Percentiles rank a stretch among this genome's conserved stretches.
These are phyloP conservation scores for Cercophora newfieldiana DNA, from an alignment of 495 filamentous ascomycete species.

Conservation along the genomic window DNA sequence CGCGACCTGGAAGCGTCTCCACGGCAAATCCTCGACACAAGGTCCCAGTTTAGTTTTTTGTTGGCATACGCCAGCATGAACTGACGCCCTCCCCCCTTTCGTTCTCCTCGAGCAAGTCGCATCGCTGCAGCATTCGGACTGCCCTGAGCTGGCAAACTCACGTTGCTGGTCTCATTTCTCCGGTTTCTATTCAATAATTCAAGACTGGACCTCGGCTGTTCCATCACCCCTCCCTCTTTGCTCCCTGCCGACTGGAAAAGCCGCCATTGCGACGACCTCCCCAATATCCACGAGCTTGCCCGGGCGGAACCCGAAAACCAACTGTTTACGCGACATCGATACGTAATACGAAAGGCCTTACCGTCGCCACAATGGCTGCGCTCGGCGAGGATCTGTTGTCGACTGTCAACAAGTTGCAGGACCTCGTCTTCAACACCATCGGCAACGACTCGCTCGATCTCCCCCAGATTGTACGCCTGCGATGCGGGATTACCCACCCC, in stretches of 20 bases:
- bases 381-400: slow-evolving; percentile 90
- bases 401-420: slow-evolving; percentile 95
- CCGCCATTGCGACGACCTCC: neutral
- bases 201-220: slow-evolving; percentile 20
- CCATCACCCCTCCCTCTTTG: neutral
- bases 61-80: slow-evolving; percentile 26
- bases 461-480: slow-evolving; percentile 85
- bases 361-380: slow-evolving; percentile 49
- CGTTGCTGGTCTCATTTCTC: neutral
- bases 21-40: slow-evolving; percentile 24
- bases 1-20: slow-evolving; percentile 20
- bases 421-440: slow-evolving; percentile 99
- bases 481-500: slow-evolving; percentile 9
- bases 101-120: slow-evolving; percentile 11
- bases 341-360: neutral
- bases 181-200: slow-evolving; percentile 1
- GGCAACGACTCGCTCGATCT: slow-evolving; percentile 97
- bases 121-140: neutral
- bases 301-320: neutral
- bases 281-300: slow-evolving; percentile 4
- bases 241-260: neutral
- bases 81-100: slow-evolving; percentile 24
- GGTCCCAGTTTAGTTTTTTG: slow-evolving; percentile 28
- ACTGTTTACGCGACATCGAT: neutral
- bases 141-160: neutral